Evolutionary conservation across 1,284 basidiomycete species (phyloP).

Genomic region (Naganishia sp.): DNA sequence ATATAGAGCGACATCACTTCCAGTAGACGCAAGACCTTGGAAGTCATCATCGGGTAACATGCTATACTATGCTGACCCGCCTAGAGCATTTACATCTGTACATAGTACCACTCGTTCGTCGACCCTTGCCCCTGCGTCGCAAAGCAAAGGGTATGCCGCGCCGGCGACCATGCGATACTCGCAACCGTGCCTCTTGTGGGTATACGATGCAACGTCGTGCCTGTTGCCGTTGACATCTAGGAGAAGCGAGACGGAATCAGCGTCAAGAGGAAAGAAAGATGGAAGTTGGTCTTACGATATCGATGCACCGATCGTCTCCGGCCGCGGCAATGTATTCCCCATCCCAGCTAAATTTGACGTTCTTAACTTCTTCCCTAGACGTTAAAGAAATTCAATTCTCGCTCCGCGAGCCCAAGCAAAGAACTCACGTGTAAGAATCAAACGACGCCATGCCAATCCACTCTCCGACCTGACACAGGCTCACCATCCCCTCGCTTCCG

Average conservation of each 20-base stretch:
- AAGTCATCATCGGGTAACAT: too few relatives aligned
- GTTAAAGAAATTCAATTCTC: not conserved
- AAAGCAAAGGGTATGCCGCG: conserved; percentile 22
- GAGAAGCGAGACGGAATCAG: not conserved
- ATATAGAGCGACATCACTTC: too few relatives aligned
- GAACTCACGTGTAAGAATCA: conserved; percentile 32
- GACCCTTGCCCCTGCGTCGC: conserved; percentile 22
- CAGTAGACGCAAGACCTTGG: too few relatives aligned
- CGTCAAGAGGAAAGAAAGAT: not conserved
- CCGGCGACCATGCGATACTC: conserved; percentile 29
- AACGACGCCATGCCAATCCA: conserved; percentile 25
- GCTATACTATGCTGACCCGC: too few relatives aligned
- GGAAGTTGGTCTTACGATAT: conserved; percentile 21
- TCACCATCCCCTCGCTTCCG: conserved; percentile 33
- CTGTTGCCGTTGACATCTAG: conserved; percentile 30
- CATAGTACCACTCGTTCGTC: conserved; percentile 20
- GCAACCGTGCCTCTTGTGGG: conserved; percentile 26
- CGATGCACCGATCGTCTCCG: conserved; percentile 30
- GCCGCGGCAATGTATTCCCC: conserved; percentile 32
- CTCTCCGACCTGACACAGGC: conserved; percentile 17
- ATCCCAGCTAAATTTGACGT: conserved; percentile 32
- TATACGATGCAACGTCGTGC: conserved; percentile 27
- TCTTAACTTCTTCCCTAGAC: conserved; percentile 31
- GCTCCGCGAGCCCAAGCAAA: too few relatives aligned
- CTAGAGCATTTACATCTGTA: conserved; percentile 21